Conservation (phyloP, 2,329 filamentous ascomycete species). For the Dothideomycetes sp. region DNA sequence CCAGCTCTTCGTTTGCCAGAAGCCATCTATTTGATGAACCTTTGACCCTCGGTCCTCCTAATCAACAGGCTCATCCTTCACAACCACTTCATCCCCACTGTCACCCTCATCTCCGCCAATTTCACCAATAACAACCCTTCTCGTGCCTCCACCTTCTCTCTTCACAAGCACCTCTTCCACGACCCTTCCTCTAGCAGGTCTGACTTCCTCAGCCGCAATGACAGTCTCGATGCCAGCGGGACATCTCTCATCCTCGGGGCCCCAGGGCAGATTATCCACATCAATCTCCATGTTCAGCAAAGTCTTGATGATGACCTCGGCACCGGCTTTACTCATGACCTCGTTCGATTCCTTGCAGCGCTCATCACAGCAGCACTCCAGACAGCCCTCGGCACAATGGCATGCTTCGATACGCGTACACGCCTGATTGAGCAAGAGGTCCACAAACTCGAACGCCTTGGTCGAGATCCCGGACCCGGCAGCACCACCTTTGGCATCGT, state of each 20-base stretch:
- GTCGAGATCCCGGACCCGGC: slow-evolving; percentile 76
- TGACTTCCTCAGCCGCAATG: slow-evolving; percentile 58
- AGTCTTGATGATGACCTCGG: slow-evolving; percentile 67
- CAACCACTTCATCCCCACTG: not conserved
- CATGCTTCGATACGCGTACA: slow-evolving; percentile 67
- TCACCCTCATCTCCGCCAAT: not conserved
- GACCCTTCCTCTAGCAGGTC: slow-evolving; percentile 27
- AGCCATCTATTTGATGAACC: too few species aligned
- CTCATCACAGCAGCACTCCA: slow-evolving; percentile 83
- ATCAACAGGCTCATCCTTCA: slow-evolving; percentile 7
- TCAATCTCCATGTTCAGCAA: slow-evolving; percentile 70
- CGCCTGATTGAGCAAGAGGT: slow-evolving; percentile 65
- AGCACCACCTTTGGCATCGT: slow-evolving; percentile 84
- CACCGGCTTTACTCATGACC: slow-evolving; percentile 88
- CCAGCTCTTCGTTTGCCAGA: too few species aligned
- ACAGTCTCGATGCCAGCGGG: slow-evolving; percentile 74
- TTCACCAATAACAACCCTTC: slow-evolving; percentile 12
- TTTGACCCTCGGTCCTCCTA: too few species aligned
- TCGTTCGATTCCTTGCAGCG: slow-evolving; percentile 76
- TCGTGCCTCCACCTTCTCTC: slow-evolving; percentile 19
- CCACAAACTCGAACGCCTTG: slow-evolving; percentile 89
- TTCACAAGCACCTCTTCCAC: slow-evolving; percentile 32
- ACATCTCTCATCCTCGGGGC: slow-evolving; percentile 56
- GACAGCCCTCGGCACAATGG: slow-evolving; percentile 66
- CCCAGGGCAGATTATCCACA: slow-evolving; percentile 75